Conservation (phyloP, 108 stramenopile genomes). For the Craspedostauros australis region DNA sequence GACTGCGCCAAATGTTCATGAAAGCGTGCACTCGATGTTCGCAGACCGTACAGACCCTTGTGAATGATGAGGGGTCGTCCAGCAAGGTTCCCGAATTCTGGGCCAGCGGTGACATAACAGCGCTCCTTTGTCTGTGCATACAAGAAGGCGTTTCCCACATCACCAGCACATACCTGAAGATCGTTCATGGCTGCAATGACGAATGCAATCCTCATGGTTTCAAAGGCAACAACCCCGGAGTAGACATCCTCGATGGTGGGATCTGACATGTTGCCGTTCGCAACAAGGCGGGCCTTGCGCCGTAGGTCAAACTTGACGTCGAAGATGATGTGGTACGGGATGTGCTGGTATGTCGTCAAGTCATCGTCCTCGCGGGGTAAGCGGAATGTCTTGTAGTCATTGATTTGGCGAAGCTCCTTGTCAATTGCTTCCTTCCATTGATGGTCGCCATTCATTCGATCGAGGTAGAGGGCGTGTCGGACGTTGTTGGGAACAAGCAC, state of each 20-base stretch:
- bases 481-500: constrained; percentile 9
- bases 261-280: constrained; percentile 12
- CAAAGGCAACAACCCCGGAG: constrained; percentile 15
- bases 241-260: constrained; percentile 12
- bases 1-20: constrained; percentile 1
- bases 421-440: constrained; percentile 19
- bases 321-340: constrained; percentile 14
- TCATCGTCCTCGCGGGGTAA: background rate
- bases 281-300: constrained; percentile 17
- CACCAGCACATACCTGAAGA: constrained; percentile 17
- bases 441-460: constrained; percentile 15
- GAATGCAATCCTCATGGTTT: constrained; percentile 29
- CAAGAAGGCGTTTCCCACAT: constrained; percentile 15
- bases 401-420: constrained; percentile 9
- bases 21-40: background rate
- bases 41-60: constrained; percentile 12
- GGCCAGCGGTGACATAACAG: constrained; percentile 14
- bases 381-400: constrained; percentile 7
- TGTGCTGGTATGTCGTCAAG: constrained; percentile 15
- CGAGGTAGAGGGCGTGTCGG: constrained; percentile 13
- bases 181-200: constrained; percentile 27
- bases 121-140: constrained; percentile 18
- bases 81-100: constrained; percentile 5
- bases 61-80: constrained; percentile 4
- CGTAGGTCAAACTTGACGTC: constrained; percentile 20